Evolutionary conservation across 139 green algal species (phyloP), one percentile per base, ranked within the genome.

Genomic region (Volvox reticuliferus): DNA sequence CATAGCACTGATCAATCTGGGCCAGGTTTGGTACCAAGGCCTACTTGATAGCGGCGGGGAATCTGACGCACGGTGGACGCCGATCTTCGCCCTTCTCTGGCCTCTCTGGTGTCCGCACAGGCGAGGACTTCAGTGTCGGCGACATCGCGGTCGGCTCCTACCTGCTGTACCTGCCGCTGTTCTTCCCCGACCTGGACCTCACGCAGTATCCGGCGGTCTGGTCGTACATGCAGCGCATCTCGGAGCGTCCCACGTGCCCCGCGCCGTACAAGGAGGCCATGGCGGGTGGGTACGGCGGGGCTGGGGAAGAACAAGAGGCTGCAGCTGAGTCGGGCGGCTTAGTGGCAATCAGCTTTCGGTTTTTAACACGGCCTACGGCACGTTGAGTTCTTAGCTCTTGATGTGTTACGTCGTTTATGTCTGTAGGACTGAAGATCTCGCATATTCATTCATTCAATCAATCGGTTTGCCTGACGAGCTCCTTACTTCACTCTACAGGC

Each of bases 91-190:
- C 9, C 44, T 9, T 9, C 44, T 55, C 44, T 55, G 44, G 9
- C 9, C 44, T 55, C 44, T 5, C 44, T 9, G 44, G 44, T 55
- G 44, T 21, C 28, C 71, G 2, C 61, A 12, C 55, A 84, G 73
- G 86, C 30, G 24, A 77, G 32, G 20, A 37, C 6, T 89, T 89
- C 69, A 82, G 37, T n/a, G 85, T 89, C 32, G 28, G 37, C 28
- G 85, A 89, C 85, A 89, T 85, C 55, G 85, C 85, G 50, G 80
- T 94, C 77, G 92, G 92, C 20, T 83, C 68, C 28, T 93, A 94
- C 80, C 89, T 94, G 63, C 86, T 94, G 33, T 94, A 93, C 85
- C 81, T 93, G 36, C 82, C 87, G 62, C 75, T 94, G 36, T 94
- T 92, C 82, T 92, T 92, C 83, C 89, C 91, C 20, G 77, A 90